Conservation (phyloP, 139 green algal species). For the Closterium sp. region DNA sequence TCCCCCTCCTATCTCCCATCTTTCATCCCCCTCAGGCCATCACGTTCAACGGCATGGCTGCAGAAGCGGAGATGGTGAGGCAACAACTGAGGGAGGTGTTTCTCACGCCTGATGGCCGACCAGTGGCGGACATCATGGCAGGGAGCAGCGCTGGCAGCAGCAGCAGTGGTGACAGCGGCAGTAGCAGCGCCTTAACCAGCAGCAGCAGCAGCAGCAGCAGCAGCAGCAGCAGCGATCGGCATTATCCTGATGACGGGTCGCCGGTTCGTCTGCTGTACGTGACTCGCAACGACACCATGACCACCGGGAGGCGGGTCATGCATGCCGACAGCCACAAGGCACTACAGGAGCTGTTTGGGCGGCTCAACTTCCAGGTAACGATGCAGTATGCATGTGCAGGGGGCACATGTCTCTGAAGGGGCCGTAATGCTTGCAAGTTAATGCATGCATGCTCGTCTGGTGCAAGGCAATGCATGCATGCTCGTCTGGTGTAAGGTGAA, state of each 20-base stretch:
- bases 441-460: too few species aligned
- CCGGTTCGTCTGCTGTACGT: slow-evolving; percentile 9
- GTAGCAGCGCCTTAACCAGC: not conserved
- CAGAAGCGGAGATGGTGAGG: not conserved
- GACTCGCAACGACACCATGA: not conserved
- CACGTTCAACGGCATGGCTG: not conserved
- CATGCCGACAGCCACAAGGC: not conserved
- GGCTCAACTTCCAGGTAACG: not conserved
- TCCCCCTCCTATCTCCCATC: not conserved
- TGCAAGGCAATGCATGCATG: too few species aligned
- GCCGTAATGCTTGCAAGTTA: too few species aligned
- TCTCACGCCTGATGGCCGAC: not conserved
- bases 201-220: not conserved
- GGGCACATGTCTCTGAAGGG: not conserved
- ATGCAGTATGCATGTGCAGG: not conserved
- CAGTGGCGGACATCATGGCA: not conserved
- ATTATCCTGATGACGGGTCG: not conserved
- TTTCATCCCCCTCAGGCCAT: not conserved
- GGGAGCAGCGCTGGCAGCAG: too few species aligned
- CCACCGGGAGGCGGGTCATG: not conserved
- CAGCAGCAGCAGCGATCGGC: not conserved
- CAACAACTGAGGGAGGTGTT: not conserved
- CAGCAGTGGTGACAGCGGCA: too few species aligned
- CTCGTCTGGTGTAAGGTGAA: too few species aligned
- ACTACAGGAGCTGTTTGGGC: not conserved